phyloP scores from a whole-genome alignment of 352 stramenopile genomes.

The Nothophytophthora sp. region DNA sequence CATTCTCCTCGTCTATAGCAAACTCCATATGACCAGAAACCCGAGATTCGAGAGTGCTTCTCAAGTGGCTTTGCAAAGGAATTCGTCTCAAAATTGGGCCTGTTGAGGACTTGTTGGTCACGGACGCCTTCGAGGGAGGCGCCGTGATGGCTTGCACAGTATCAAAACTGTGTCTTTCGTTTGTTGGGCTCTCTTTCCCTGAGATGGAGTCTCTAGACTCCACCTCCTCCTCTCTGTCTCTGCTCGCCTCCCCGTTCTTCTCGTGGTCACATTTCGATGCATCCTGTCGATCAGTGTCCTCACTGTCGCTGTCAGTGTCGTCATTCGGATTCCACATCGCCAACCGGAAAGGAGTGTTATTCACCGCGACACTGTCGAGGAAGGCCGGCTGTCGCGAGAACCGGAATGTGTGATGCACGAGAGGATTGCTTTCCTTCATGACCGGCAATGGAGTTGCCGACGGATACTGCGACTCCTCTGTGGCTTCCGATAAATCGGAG shows the following conservation, averaged over 20 bases:
- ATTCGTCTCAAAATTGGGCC: too few species aligned
- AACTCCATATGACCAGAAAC: too few species aligned
- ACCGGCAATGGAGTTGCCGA: not conserved
- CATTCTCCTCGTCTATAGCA: slow-evolving; percentile 13
- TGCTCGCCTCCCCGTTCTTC: slow-evolving; percentile 1
- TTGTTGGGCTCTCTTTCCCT: too few species aligned
- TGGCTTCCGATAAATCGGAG: slow-evolving; percentile 1
- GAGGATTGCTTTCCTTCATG: slow-evolving; percentile 14
- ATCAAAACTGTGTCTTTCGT: too few species aligned
- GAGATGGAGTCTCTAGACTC: too few species aligned
- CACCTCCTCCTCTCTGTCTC: not conserved
- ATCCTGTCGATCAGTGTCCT: slow-evolving; percentile 14
- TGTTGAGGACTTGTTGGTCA: too few species aligned
- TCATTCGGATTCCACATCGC: slow-evolving; percentile 43
- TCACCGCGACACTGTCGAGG: slow-evolving; percentile 22
- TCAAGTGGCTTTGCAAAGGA: too few species aligned
- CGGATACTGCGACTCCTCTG: not conserved
- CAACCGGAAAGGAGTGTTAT: slow-evolving; percentile 40
- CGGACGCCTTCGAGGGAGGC: too few species aligned
- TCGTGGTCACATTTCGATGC: not conserved
- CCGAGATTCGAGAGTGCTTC: too few species aligned
- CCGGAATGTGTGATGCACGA: slow-evolving; percentile 29
- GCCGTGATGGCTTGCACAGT: too few species aligned
- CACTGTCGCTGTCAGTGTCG: slow-evolving; percentile 49
- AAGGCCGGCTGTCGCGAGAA: slow-evolving; percentile 57